Conservation (phyloP, 169 alveolate species). For the Eimeria sp. region DNA sequence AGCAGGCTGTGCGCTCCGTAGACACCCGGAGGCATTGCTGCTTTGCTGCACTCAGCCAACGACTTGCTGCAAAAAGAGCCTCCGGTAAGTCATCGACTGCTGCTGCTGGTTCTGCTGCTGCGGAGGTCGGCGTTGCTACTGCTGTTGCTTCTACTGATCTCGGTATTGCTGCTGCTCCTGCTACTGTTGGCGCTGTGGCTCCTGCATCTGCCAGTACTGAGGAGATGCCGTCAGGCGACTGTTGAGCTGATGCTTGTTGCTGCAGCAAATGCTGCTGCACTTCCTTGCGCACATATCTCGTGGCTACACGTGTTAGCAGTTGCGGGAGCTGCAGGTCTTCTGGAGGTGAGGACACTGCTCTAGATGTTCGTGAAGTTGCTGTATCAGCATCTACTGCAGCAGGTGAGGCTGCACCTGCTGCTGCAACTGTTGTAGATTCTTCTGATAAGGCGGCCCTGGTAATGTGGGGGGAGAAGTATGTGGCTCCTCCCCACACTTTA, state of each 20-base stretch:
- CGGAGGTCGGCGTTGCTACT: slow-evolving; percentile 2
- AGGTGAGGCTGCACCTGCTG: neutral
- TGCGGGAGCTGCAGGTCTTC: slow-evolving; percentile 31
- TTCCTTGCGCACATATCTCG: neutral
- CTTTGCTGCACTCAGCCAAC: slow-evolving; percentile 19
- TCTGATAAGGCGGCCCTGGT: neutral
- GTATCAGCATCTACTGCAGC: neutral
- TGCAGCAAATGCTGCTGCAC: slow-evolving; percentile 46
- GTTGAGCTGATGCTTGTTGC: neutral
- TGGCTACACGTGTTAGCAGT: slow-evolving; percentile 11
- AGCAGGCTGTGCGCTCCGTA: neutral
- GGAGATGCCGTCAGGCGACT: neutral
- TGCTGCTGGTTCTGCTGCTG: slow-evolving; percentile 40
- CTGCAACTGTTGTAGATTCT: neutral
- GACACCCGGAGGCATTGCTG: neutral
- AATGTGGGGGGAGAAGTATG: neutral
- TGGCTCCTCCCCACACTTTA: slow-evolving; percentile 23
- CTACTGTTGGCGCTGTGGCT: neutral
- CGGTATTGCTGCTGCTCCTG: neutral
- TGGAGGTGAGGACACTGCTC: neutral
- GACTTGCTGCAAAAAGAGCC: slow-evolving; percentile 30
- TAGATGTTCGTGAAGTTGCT: neutral
- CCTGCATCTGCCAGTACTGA: slow-evolving; percentile 4
- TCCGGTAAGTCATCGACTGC: slow-evolving; percentile 7
- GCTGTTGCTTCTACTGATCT: neutral